phyloP scores from a whole-genome alignment of 148 eudicot species.

The Silene uniflora region DNA sequence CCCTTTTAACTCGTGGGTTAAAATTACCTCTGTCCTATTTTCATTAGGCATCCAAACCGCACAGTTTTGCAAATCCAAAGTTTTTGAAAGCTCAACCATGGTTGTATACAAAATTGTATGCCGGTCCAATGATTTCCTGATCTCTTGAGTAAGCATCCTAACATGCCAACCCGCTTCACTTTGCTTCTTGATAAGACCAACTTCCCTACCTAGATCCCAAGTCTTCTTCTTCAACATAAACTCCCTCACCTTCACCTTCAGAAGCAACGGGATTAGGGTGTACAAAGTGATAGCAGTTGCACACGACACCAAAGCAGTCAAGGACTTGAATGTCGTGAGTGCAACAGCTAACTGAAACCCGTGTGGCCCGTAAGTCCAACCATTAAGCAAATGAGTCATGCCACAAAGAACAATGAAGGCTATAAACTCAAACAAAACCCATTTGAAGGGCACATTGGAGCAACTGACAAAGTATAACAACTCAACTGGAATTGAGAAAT shows the following conservation, averaged over 20 bases:
- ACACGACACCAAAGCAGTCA: conserved; percentile 82
- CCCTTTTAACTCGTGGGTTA: conserved; percentile 55
- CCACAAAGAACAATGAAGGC: conserved; percentile 96
- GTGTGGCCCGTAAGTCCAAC: conserved; percentile 86
- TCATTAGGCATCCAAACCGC: conserved; percentile 98
- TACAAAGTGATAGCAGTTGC: conserved; percentile 83
- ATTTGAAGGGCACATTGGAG: conserved; percentile 80
- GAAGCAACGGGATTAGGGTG: conserved; percentile 78
- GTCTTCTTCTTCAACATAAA: conserved; percentile 76
- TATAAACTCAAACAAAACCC: conserved; percentile 81
- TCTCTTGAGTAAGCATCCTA: conserved; percentile 92
- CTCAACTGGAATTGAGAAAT: conserved; percentile 88
- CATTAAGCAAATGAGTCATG: conserved; percentile 83
- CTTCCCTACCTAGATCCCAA: conserved; percentile 80
- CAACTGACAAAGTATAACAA: conserved; percentile 83
- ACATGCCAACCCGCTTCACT: conserved; percentile 83
- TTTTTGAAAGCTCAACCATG: conserved; percentile 71
- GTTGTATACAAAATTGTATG: conserved; percentile 76
- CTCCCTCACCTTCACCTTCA: conserved; percentile 85
- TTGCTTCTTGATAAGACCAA: conserved; percentile 64
- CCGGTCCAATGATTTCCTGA: conserved; percentile 79
- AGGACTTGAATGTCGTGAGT: conserved; percentile 70
- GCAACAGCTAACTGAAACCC: conserved; percentile 67
- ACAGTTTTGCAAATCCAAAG: conserved; percentile 70
- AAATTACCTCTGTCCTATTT: conserved; percentile 53